Conservation (phyloP, 2,329 filamentous ascomycete genomes). For the Aspergillus sp. region DNA sequence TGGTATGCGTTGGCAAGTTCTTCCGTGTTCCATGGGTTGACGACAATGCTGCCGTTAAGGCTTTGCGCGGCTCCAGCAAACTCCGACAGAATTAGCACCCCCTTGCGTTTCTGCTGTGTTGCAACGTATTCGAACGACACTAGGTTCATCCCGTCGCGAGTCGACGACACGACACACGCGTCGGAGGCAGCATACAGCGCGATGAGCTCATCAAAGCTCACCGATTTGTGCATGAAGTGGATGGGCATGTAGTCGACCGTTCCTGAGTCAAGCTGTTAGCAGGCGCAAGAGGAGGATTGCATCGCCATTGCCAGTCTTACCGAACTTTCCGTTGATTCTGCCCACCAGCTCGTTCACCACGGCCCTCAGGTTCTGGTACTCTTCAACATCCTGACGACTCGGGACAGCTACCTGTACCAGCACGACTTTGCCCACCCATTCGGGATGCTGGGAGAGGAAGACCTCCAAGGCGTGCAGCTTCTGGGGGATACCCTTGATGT, state of each 20-base stretch:
- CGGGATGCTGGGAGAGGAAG: slow-evolving; percentile 93
- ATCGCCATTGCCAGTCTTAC: slow-evolving; percentile 12
- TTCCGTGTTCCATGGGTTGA: slow-evolving; percentile 98
- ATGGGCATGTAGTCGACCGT: slow-evolving; percentile 99
- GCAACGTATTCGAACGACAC: slow-evolving; percentile 99
- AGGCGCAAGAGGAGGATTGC: slow-evolving; percentile 17
- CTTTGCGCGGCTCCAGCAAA: slow-evolving; percentile 95
- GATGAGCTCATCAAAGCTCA: slow-evolving; percentile 91
- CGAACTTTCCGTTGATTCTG: slow-evolving; percentile 81
- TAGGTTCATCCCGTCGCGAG: slow-evolving; percentile 96
- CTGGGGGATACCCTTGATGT: slow-evolving; percentile 98
- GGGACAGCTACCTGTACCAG: slow-evolving; percentile 95
- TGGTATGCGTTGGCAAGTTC: slow-evolving; percentile 91
- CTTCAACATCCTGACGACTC: slow-evolving; percentile 91
- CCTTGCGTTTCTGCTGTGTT: slow-evolving; percentile 84
- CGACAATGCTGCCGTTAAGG: slow-evolving; percentile 86
- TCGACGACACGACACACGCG: slow-evolving; percentile 88
- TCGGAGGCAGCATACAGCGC: slow-evolving; percentile 91
- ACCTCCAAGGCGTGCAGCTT: slow-evolving; percentile 96
- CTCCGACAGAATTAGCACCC: slow-evolving; percentile 92
- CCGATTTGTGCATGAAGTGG: slow-evolving; percentile 96
- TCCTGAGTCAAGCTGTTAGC: slow-evolving; percentile 46
- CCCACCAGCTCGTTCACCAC: slow-evolving; percentile 97
- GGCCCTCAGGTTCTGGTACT: slow-evolving; percentile 93
- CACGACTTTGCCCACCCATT: slow-evolving; percentile 97